Evolutionary conservation across 495 filamentous ascomycete genomes (phyloP), one percentile per base, ranked within the genome.

Genomic region (Sporormia fimetaria): DNA sequence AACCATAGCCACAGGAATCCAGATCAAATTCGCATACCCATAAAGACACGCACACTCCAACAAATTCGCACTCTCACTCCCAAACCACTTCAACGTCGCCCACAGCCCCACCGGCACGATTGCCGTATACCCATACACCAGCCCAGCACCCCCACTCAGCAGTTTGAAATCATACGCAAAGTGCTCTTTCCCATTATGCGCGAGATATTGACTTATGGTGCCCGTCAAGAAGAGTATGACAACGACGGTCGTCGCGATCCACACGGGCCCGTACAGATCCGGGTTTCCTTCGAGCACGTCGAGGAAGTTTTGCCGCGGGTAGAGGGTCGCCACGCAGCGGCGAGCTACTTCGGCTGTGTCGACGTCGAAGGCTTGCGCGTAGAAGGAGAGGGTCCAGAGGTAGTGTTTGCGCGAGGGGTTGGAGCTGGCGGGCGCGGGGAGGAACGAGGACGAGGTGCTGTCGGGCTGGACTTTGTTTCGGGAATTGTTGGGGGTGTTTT

Each of bases 231-330:
- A 98, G 27, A 98, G 67, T 33, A 96, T 95, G 49, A 98, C 70
- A 16, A 98, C 80, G 12, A 98, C 92, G 2, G 90, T 95, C 1
- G 90, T 96, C 8, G 92, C 92, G 64, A 98, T 94, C 90, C 90
- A 98, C 61, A 96, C 81, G 3, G 90, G 90, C 1, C 79, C 80
- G 67, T 98, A 98, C 39, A 98, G 70, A 57, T 98, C 90, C 14
- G 90, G 85, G 57, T 95, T 94, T n/a, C 87, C 90, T 52, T 95
- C 90, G 4, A 95, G 69, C 23, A 95, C 81, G 55, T 98, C 90
- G 42, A 98, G 76, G 63, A 98, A 98, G 67, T 93, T 94, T 33
- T 77, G 76, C 35, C 84, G 76, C 21, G 92, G 90, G 63, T 81
- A 93, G 18, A 96, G 64, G 16, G 87, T 76, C 0, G 85, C 80